Evolutionary conservation across 305 asterid genomes (phyloP).

Genomic region (Stenogyne calaminthoides): DNA sequence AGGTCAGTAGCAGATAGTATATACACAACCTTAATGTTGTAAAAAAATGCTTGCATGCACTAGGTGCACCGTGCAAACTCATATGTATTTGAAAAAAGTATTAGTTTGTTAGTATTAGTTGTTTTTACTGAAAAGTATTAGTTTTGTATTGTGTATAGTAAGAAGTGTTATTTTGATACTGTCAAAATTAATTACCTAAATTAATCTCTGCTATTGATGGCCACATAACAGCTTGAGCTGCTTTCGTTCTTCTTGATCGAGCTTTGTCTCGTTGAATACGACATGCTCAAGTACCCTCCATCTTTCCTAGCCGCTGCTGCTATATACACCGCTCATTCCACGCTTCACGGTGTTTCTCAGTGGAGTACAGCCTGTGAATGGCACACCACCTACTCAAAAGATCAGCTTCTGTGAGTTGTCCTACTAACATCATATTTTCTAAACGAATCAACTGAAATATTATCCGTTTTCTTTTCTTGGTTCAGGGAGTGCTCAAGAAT

Average conservation of each 20-base stretch:
- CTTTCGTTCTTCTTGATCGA: conserved; percentile 81
- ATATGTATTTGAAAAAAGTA: no score
- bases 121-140: no score
- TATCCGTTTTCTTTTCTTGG: background rate
- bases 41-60: no score
- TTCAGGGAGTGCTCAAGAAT: conserved; percentile 59
- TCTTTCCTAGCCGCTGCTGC: conserved; percentile 85
- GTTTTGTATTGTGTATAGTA: no score
- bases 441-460: background rate
- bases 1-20: conserved; percentile 37
- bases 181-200: background rate
- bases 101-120: no score
- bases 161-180: no score
- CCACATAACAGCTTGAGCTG: conserved; percentile 54
- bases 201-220: background rate
- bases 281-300: conserved; percentile 72
- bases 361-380: conserved; percentile 79
- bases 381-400: conserved; percentile 67
- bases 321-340: conserved; percentile 60
- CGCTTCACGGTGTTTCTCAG: conserved; percentile 57
- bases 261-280: conserved; percentile 83
- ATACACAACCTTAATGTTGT: background rate
- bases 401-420: conserved; percentile 59
- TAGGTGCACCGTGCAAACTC: no score
- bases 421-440: background rate